These are phyloP conservation scores for Podospora pseudopauciseta DNA, from an alignment of 495 filamentous ascomycete genomes.

Conservation along the genomic window DNA sequence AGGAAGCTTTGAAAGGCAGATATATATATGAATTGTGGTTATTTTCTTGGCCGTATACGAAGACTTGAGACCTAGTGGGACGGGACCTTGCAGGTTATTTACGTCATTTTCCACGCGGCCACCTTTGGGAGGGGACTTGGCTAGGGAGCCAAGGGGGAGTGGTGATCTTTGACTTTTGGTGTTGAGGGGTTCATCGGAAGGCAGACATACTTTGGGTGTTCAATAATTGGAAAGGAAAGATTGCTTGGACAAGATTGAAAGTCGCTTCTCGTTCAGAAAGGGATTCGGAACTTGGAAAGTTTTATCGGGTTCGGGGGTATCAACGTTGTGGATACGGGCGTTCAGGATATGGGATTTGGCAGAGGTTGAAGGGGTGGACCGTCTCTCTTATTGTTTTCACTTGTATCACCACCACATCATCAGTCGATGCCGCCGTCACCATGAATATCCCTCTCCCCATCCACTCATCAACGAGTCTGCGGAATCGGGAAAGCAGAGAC, in stretches of 20 bases:
- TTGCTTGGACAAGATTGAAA: no score
- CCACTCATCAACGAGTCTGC: conserved; percentile 40
- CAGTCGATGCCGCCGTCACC: conserved; percentile 13
- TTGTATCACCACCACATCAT: conserved; percentile 1
- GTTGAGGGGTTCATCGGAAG: not conserved
- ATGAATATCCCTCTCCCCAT: conserved; percentile 52
- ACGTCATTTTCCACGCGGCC: conserved; percentile 5
- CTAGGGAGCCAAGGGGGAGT: not conserved
- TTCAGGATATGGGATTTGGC: not conserved
- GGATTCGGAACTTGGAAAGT: no score
- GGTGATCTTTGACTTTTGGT: not conserved
- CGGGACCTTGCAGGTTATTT: not conserved
- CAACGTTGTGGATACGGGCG: not conserved
- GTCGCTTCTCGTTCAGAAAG: no score
- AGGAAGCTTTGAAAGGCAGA: not conserved
- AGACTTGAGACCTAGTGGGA: no score
- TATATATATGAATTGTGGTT: not conserved
- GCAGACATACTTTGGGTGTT: no score
- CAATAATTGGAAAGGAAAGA: no score
- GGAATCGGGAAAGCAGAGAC: conserved; percentile 54
- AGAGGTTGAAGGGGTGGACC: not conserved
- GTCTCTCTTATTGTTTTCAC: not conserved
- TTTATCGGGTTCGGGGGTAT: not conserved
- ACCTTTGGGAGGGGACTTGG: not conserved
- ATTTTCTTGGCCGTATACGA: not conserved